Base-by-base conservation (phyloP, 2,329 filamentous ascomycete genomes). In the Pseudocercospora crystallina region DNA sequence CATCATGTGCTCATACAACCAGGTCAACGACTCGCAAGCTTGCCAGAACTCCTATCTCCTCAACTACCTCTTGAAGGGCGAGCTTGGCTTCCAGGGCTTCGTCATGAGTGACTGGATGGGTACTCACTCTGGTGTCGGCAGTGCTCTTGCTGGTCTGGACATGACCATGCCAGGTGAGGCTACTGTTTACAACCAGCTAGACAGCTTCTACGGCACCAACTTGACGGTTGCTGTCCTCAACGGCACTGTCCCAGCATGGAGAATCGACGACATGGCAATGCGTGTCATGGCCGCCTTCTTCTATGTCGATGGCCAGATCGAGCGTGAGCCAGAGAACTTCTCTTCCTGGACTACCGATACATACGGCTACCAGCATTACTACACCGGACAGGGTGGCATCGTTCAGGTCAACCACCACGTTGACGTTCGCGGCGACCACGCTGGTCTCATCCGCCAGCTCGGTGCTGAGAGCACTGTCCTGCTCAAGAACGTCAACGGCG, bases 1-100 rank as follows among this genome's bases (percentile, higher is more conserved):
- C n/a, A 80, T 92, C 46, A 89, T 89, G 86, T 89, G 86, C 71
- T 83, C 81, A 13, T 89, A 89, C 70, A 85, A 87, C 65, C 83
- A 84, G 65, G 71, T 88, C 65, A 87, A 89, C 68, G 81, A 82
- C 56, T 83, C 80, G 11, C 87, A 83, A 69, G 77, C 78, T 5
- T 89, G 85, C 66, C 80, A 85, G 63, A 87, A 85, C 69, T 78
- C 80, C 50, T 74, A 80, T 42, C 69, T 76, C 2, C 65, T 87
- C 48, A 85, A 86, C 64, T 77, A 78, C 42, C 63, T 89, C 3
- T 72, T 89, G n/a, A 89, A 89, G 69, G 71, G 77, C 12, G 84
- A 90, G 66, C 77, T 70, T 26, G 66, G 65, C 4, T 69, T 69
- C 53, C 62, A 65, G 42, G 67, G 61, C 3, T 62, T 61, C 38